phyloP scores from a whole-genome alignment of 495 filamentous ascomycete genomes.

The Astrothelium macrocarpum region DNA sequence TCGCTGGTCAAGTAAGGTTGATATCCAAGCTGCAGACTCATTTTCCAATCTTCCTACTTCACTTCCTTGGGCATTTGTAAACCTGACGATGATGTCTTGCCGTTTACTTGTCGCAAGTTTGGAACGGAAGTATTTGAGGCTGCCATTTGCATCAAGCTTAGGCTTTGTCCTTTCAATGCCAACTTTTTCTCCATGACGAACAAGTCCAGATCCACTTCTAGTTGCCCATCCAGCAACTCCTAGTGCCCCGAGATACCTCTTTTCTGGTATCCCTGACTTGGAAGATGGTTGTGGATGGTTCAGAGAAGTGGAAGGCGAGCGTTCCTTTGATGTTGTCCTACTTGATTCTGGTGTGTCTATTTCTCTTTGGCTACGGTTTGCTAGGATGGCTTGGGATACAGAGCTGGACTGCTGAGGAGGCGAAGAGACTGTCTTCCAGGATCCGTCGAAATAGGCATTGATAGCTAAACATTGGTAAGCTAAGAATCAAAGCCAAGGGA shows the following conservation, averaged over 20 bases:
- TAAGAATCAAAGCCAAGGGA: not conserved
- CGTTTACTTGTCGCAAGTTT: conserved; percentile 38
- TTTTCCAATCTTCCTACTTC: conserved; percentile 85
- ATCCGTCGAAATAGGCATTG: conserved; percentile 84
- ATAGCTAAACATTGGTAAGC: conserved; percentile 31
- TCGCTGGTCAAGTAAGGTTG: conserved; percentile 82
- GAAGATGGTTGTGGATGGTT: not conserved
- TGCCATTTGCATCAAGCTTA: conserved; percentile 44
- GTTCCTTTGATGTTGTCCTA: conserved; percentile 13
- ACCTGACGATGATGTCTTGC: conserved; percentile 85
- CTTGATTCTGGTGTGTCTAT: conserved; percentile 14
- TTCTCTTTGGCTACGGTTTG: not conserved
- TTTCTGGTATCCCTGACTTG: conserved; percentile 40
- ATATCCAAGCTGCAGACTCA: conserved; percentile 89
- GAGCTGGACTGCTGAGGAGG: conserved; percentile 7
- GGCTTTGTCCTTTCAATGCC: conserved; percentile 80
- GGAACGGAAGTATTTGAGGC: conserved; percentile 40
- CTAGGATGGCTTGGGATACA: not conserved
- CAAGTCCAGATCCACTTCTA: conserved; percentile 60
- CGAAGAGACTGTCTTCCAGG: conserved; percentile 56
- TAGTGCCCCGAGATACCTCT: conserved; percentile 82
- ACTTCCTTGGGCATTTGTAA: conserved; percentile 67
- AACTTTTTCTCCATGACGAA: conserved; percentile 69
- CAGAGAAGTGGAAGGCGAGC: not conserved
- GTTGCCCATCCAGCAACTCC: conserved; percentile 89